Percentiles rank a stretch among this genome's conserved stretches.
phyloP scores from a whole-genome alignment of 768 basidiomycete genomes.

The Hysterangium stoloniferum region DNA sequence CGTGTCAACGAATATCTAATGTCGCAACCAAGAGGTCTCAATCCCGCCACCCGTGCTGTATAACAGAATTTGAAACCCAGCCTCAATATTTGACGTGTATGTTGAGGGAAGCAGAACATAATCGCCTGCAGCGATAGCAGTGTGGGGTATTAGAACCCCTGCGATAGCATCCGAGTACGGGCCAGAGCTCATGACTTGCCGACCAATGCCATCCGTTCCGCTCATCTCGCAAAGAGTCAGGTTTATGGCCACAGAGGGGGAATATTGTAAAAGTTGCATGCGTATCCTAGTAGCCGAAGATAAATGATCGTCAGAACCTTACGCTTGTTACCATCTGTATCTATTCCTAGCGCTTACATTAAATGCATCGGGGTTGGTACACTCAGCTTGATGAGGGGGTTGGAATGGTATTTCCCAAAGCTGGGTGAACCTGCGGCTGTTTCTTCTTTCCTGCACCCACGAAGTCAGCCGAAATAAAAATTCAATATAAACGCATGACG shows the following conservation, averaged over 20 bases:
- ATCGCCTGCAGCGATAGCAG: constrained; percentile 47
- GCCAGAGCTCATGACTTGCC: constrained; percentile 61
- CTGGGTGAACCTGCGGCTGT: constrained; percentile 67
- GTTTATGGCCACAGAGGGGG: constrained; percentile 46
- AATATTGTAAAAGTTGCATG: constrained; percentile 46
- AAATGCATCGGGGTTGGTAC: constrained; percentile 46
- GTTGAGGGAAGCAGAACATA: constrained; percentile 74
- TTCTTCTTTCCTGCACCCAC: constrained; percentile 39
- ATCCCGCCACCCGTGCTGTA: constrained; percentile 40
- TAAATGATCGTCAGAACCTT: not conserved
- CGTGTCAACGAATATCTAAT: constrained; percentile 70
- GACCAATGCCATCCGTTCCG: constrained; percentile 26
- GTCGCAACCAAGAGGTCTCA: constrained; percentile 15
- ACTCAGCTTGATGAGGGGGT: constrained; percentile 61
- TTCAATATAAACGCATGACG: not conserved
- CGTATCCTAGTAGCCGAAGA: constrained; percentile 45
- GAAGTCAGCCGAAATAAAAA: too few species aligned
- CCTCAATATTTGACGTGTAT: constrained; percentile 50
- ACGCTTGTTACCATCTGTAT: not conserved
- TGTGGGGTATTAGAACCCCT: constrained; percentile 56
- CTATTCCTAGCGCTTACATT: constrained; percentile 35
- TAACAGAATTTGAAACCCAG: constrained; percentile 51
- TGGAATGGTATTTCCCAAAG: constrained; percentile 52
- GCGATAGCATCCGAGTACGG: constrained; percentile 69
- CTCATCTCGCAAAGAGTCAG: constrained; percentile 45